Conservation (phyloP, 495 filamentous ascomycete species). For the Rhizodiscina lignyota region DNA sequence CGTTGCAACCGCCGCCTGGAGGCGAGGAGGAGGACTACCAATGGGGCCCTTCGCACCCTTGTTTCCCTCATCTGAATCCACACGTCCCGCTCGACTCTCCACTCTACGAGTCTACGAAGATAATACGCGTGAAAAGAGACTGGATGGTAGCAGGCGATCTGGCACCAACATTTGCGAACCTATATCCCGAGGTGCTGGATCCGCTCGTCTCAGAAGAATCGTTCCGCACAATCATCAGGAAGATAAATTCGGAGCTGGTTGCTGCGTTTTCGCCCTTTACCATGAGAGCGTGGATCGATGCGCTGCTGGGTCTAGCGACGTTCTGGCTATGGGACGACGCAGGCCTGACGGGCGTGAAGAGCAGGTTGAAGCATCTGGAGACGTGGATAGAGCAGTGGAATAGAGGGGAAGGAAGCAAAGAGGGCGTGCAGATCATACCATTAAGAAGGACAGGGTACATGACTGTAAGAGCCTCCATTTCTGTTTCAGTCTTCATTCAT, state of each 20-base stretch:
- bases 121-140: constrained; percentile 81
- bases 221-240: constrained; percentile 63
- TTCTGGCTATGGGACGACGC: constrained; percentile 91
- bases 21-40: constrained; percentile 32
- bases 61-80: constrained; percentile 83
- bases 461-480: constrained; percentile 36
- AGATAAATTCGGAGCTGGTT: constrained; percentile 55
- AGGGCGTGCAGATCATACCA: constrained; percentile 51
- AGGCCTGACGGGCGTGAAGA: constrained; percentile 54
- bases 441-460: constrained; percentile 75
- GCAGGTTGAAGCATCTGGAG: constrained; percentile 49
- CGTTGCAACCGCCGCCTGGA: too few relatives aligned
- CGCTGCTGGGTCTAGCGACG: constrained; percentile 57
- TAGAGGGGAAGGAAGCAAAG: constrained; percentile 34
- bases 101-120: constrained; percentile 59
- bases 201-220: constrained; percentile 64
- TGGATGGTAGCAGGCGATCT: constrained; percentile 83
- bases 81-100: constrained; percentile 65
- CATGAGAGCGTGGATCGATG: constrained; percentile 56
- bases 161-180: constrained; percentile 82
- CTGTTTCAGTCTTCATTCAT: background rate
- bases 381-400: constrained; percentile 73
- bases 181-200: constrained; percentile 90
- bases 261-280: constrained; percentile 54
- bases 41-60: constrained; percentile 83